Percentiles rank a stretch among this genome's conserved stretches.
These are phyloP conservation scores for Corylus avellana DNA, from an alignment of 306 rosid genomes.

Conservation along the genomic window DNA sequence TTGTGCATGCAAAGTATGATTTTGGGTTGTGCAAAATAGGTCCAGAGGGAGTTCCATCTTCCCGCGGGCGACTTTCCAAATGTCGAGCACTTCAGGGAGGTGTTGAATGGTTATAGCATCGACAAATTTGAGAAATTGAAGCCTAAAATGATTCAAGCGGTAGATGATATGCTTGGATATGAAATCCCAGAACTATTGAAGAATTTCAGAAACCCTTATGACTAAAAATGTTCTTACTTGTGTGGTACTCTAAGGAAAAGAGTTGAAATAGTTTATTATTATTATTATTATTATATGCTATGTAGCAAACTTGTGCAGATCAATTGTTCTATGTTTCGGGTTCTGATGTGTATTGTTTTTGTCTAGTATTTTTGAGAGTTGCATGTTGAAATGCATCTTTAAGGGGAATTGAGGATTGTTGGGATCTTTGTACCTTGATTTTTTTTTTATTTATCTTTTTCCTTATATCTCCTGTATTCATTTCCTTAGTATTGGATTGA, in stretches of 20 bases:
- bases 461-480: too few species aligned
- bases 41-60: slow-evolving; percentile 79
- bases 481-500: too few species aligned
- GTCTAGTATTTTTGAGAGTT: not conserved
- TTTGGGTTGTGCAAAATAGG: slow-evolving; percentile 36
- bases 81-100: slow-evolving; percentile 72
- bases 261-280: not conserved
- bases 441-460: too few species aligned
- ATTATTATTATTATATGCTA: not conserved
- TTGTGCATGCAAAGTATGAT: not conserved
- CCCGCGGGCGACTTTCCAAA: slow-evolving; percentile 93
- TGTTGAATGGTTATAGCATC: slow-evolving; percentile 62
- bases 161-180: slow-evolving; percentile 90
- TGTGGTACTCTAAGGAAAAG: not conserved
- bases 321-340: not conserved
- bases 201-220: slow-evolving; percentile 81
- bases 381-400: not conserved
- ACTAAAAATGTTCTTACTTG: slow-evolving; percentile 20
- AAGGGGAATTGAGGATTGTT: too few species aligned
- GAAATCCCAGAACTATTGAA: slow-evolving; percentile 87
- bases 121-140: slow-evolving; percentile 89
- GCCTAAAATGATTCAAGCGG: slow-evolving; percentile 71
- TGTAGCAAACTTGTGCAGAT: not conserved
- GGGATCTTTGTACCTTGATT: too few species aligned
- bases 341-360: not conserved